Conservation (phyloP, 768 basidiomycete species). For the Tricholomella constricta region DNA sequence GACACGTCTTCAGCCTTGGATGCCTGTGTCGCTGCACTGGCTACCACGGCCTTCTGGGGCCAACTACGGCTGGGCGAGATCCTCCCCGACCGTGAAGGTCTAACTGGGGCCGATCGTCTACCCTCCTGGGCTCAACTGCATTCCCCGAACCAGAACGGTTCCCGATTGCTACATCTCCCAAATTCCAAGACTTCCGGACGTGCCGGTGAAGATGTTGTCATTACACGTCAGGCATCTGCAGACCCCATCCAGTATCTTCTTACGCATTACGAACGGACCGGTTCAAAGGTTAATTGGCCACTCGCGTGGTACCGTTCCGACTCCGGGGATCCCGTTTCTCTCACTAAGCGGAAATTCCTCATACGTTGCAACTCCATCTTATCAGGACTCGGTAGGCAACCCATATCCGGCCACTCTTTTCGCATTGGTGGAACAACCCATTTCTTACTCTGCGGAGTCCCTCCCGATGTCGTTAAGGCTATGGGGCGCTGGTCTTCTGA, state of each 20-base stretch:
- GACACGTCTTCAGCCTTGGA: too few relatives aligned
- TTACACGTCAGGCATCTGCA: constrained; percentile 13
- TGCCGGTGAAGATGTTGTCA: constrained; percentile 20
- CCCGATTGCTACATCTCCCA: constrained; percentile 25
- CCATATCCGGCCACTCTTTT: constrained; percentile 31
- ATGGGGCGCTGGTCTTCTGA: constrained; percentile 23
- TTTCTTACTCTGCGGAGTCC: constrained; percentile 25
- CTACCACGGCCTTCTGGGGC: constrained; percentile 32
- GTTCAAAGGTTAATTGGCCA: background rate
- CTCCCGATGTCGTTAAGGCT: constrained; percentile 29
- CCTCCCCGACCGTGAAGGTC: constrained; percentile 12
- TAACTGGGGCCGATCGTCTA: constrained; percentile 4
- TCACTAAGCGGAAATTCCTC: constrained; percentile 26
- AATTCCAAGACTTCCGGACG: constrained; percentile 21
- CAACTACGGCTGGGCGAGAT: constrained; percentile 35
- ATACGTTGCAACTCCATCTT: constrained; percentile 18
- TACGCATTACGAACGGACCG: background rate
- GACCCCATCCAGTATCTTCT: constrained; percentile 23
- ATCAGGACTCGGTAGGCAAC: background rate
- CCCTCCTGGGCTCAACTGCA: constrained; percentile 2
- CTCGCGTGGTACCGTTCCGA: too few relatives aligned
- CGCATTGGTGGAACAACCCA: constrained; percentile 38
- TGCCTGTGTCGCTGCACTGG: constrained; percentile 20
- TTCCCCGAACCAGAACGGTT: constrained; percentile 1
- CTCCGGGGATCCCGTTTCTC: constrained; percentile 6